phyloP scores from a whole-genome alignment of 1,139 yeast species.

The Pichia sp. region DNA sequence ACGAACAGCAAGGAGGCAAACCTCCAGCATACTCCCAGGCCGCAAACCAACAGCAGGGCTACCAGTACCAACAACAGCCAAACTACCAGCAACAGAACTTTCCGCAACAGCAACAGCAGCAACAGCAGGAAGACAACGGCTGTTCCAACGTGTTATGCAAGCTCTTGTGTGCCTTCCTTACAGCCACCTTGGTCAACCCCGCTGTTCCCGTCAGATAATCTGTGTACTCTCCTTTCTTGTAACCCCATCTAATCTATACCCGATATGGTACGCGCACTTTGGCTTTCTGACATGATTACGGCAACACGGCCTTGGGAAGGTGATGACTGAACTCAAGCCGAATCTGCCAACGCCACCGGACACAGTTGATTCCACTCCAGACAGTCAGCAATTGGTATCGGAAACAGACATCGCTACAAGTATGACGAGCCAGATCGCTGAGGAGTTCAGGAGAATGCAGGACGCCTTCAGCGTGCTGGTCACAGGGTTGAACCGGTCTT shows the following conservation, averaged over 20 bases:
- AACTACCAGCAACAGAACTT: slow-evolving; percentile 32
- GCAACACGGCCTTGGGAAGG: not conserved
- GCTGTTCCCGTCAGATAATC: not conserved
- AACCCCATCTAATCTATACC: not conserved
- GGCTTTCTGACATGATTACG: not conserved
- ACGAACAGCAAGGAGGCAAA: not conserved
- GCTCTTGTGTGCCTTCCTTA: slow-evolving; percentile 1
- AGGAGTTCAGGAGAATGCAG: slow-evolving; percentile 14
- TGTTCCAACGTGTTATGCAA: not conserved
- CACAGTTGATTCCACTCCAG: too few relatives aligned
- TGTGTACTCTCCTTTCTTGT: not conserved
- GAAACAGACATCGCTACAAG: not conserved
- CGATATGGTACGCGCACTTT: slow-evolving; percentile 1
- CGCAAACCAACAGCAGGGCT: slow-evolving; percentile 29
- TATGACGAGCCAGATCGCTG: slow-evolving; percentile 7
- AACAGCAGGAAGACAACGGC: slow-evolving; percentile 20
- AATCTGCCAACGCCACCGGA: too few relatives aligned
- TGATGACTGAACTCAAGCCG: too few relatives aligned
- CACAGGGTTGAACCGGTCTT: slow-evolving; percentile 2
- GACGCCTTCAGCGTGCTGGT: slow-evolving; percentile 6
- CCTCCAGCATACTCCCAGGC: slow-evolving; percentile 7
- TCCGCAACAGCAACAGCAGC: slow-evolving; percentile 21
- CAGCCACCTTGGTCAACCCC: slow-evolving; percentile 3
- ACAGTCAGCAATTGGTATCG: too few relatives aligned
- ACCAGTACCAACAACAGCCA: slow-evolving; percentile 36